Conservation (phyloP, 345 rosid genomes). For the Melaleuca quinquenervia region DNA sequence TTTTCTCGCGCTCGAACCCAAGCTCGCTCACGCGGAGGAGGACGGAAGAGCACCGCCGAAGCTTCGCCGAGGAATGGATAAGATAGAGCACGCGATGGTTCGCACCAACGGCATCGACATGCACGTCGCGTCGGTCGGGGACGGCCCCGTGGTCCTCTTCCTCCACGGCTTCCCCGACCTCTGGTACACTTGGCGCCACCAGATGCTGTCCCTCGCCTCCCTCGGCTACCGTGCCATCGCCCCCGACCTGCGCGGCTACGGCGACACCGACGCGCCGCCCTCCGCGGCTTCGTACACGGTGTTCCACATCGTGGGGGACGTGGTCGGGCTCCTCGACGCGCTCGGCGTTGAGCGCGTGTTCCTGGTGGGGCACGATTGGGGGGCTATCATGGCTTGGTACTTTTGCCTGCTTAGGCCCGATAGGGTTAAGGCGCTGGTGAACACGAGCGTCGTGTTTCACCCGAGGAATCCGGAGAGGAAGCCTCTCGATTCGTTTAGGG, state of each 20-base stretch:
- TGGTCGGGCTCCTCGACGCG: constrained; percentile 17
- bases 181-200: constrained; percentile 72
- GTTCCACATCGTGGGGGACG: constrained; percentile 19
- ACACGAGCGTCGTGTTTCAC: constrained; percentile 26
- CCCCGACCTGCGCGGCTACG: constrained; percentile 69
- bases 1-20: background rate
- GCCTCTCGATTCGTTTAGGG: constrained; percentile 29
- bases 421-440: constrained; percentile 57
- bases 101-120: constrained; percentile 53
- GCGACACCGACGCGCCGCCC: constrained; percentile 52
- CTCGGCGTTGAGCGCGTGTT: constrained; percentile 31
- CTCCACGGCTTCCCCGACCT: constrained; percentile 72
- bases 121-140: constrained; percentile 54
- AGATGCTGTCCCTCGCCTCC: constrained; percentile 44
- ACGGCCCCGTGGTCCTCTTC: constrained; percentile 48
- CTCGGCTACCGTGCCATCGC: constrained; percentile 61
- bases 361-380: constrained; percentile 76
- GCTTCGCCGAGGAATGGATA: constrained; percentile 25
- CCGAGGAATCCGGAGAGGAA: constrained; percentile 39
- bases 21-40: background rate
- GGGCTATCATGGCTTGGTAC: constrained; percentile 54
- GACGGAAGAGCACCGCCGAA: background rate
- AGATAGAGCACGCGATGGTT: constrained; percentile 45
- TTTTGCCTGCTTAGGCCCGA: constrained; percentile 54
- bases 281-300: constrained; percentile 25